Evolutionary conservation across 768 basidiomycete genomes (phyloP).

Genomic region (Lenzites betulinus): DNA sequence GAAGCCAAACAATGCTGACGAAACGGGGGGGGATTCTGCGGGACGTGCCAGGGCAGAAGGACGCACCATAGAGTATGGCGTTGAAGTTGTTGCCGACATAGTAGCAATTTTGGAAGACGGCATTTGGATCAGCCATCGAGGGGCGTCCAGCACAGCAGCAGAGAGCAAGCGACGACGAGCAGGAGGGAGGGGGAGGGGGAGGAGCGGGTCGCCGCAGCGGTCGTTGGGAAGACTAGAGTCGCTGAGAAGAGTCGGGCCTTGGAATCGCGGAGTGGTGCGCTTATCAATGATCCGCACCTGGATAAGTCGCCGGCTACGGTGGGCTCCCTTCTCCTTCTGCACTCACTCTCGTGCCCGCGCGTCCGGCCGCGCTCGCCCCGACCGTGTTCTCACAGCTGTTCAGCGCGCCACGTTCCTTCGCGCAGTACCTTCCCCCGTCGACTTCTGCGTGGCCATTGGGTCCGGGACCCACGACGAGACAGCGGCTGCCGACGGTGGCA

Average conservation of each 20-base stretch:
- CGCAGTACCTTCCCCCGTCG: too few relatives aligned
- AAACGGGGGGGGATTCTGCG: too few relatives aligned
- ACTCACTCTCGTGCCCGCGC: background rate
- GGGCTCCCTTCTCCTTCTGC: too few relatives aligned
- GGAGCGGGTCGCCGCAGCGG: background rate
- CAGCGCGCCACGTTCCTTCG: background rate
- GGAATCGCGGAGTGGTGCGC: too few relatives aligned
- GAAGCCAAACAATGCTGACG: too few relatives aligned
- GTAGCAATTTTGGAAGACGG: slow-evolving; percentile 26
- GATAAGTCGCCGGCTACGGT: background rate
- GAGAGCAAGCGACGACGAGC: background rate
- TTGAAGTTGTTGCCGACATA: slow-evolving; percentile 34
- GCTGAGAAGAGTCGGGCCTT: too few relatives aligned
- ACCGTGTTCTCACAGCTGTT: background rate
- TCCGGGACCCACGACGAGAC: background rate
- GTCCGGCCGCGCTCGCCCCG: background rate
- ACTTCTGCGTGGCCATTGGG: background rate
- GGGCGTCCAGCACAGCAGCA: background rate
- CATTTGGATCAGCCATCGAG: background rate
- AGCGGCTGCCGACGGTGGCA: background rate
- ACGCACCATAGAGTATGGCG: slow-evolving; percentile 31
- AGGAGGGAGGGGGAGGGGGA: background rate
- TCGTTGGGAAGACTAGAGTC: too few relatives aligned
- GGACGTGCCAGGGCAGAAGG: background rate
- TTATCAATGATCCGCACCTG: background rate